Base-by-base conservation (phyloP, 306 rosid species). In the Prinsepia uniflora region DNA sequence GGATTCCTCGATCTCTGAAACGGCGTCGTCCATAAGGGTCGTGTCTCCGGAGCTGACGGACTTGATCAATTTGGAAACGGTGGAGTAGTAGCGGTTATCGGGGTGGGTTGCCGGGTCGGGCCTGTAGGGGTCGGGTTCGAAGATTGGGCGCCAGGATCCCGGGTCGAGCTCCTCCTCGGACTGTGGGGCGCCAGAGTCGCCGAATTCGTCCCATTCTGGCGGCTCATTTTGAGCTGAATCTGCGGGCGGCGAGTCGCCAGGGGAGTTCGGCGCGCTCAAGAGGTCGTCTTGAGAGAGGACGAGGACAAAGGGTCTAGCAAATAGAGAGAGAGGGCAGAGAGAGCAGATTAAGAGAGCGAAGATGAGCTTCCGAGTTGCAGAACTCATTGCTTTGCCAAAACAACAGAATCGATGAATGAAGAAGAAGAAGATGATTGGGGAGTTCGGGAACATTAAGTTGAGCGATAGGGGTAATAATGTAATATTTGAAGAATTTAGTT, bases 141-240 rank as follows among this genome's bases (percentile, higher is more conserved):
- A 91, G 68, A 94, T 81, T 22, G 89, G 91, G 70, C 97, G 89
- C 99, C 99, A 94, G 19, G 97, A 84, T 4, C 95, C 97, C 6
- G 96, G 97, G 76, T 94, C 96, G 34, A 91, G 96, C 76, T 89
- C 95, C 39, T 83, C 89, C 10, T 85, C 96, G 18, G 99, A 84
- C 68, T 84, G 86, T 65, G 80, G 81, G 7, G 78, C 48, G 64
- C 82, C 92, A 8, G 95, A 83, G 50, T 87, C 95, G 20, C 92
- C 91, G 72, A 94, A 87, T 70, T 91, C 99, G 63, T 94, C 99
- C 99, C 96, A 94, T 68, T 94, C 97, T 52, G 84, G 55, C 65
- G 89, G 79, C 42, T 91, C 96, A 54, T 70, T 64, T 61, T 65
- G 74, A 50, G 83, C n/a, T 5, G 86, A 73, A 58, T 89, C 92